phyloP scores from a whole-genome alignment of 495 filamentous ascomycete genomes.

The Neurospora tetraspora region DNA sequence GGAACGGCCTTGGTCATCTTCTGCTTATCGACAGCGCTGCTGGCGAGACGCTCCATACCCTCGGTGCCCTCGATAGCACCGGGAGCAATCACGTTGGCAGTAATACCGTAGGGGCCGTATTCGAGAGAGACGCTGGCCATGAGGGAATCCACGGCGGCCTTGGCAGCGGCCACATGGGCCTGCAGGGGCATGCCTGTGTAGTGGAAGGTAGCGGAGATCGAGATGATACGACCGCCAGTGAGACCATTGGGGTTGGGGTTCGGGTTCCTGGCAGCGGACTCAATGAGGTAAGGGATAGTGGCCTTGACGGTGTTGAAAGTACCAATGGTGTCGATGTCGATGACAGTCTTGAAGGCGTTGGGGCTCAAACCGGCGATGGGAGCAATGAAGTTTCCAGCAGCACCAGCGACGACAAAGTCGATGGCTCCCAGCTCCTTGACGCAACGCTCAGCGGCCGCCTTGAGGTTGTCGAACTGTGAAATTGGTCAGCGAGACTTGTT shows the following conservation, averaged over 20 bases:
- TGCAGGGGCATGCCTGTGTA: slow-evolving; percentile 78
- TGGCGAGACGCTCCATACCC: slow-evolving; percentile 44
- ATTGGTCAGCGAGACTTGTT: slow-evolving; percentile 4
- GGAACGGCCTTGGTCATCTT: slow-evolving; percentile 39
- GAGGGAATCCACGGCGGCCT: slow-evolving; percentile 82
- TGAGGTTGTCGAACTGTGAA: slow-evolving; percentile 49
- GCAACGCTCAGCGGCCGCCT: slow-evolving; percentile 66
- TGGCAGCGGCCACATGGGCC: slow-evolving; percentile 77
- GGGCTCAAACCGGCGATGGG: slow-evolving; percentile 69
- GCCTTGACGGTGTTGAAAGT: slow-evolving; percentile 95
- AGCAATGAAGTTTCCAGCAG: slow-evolving; percentile 92
- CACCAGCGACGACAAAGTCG: slow-evolving; percentile 93
- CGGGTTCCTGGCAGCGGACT: slow-evolving; percentile 55
- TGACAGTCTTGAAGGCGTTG: slow-evolving; percentile 91
- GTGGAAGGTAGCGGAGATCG: slow-evolving; percentile 82
- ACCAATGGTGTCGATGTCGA: slow-evolving; percentile 91
- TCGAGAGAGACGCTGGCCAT: slow-evolving; percentile 68
- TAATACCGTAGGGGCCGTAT: slow-evolving; percentile 80
- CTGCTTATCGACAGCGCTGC: slow-evolving; percentile 21
- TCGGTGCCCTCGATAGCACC: slow-evolving; percentile 65
- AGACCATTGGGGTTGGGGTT: slow-evolving; percentile 33
- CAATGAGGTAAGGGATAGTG: slow-evolving; percentile 64
- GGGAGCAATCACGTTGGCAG: slow-evolving; percentile 76
- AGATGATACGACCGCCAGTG: slow-evolving; percentile 78
- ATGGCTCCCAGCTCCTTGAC: slow-evolving; percentile 73